A percentile compares a stretch with the other conserved stretches of the same genome.
These are phyloP conservation scores for Mucor lusitanicus DNA, from an alignment of 371 early-diverging fungal species.

Conservation along the genomic window DNA sequence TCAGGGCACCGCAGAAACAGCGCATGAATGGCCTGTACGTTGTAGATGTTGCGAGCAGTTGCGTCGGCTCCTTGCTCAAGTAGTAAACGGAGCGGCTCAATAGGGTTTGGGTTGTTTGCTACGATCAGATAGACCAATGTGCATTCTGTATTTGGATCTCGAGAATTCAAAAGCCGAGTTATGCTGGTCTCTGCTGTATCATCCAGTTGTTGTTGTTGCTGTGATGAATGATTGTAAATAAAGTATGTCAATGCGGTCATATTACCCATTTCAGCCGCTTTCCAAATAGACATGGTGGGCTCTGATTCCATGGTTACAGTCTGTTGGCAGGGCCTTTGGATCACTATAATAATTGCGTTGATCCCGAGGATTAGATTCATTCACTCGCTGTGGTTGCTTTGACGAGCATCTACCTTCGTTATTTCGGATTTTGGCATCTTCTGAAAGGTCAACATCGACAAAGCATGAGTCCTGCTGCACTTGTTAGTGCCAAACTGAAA, in stretches of 20 bases:
- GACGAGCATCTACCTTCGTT: constrained; percentile 15
- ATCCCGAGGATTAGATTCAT: neutral
- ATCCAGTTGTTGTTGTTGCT: constrained; percentile 2
- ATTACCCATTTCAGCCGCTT: constrained; percentile 30
- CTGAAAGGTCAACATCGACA: constrained; percentile 20
- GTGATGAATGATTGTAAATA: constrained; percentile 1
- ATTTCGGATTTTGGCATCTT: constrained; percentile 1
- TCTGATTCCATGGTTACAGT: constrained; percentile 4
- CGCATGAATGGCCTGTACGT: constrained; percentile 44
- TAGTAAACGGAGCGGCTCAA: constrained; percentile 28
- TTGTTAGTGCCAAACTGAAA: neutral
- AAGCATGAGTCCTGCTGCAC: constrained; percentile 21
- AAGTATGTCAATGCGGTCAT: constrained; percentile 14
- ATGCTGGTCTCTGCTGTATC: constrained; percentile 9
- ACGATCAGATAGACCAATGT: neutral
- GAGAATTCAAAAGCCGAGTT: constrained; percentile 41
- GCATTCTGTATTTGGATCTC: constrained; percentile 50
- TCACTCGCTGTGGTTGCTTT: neutral
- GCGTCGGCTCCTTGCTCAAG: constrained; percentile 55
- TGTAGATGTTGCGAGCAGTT: constrained; percentile 41
- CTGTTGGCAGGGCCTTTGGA: neutral
- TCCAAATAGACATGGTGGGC: constrained; percentile 25
- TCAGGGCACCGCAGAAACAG: constrained; percentile 31
- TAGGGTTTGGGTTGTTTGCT: constrained; percentile 7
- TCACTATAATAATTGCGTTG: neutral